Evolutionary conservation across 495 filamentous ascomycete genomes (phyloP).

Genomic region (Glonium stellatum): DNA sequence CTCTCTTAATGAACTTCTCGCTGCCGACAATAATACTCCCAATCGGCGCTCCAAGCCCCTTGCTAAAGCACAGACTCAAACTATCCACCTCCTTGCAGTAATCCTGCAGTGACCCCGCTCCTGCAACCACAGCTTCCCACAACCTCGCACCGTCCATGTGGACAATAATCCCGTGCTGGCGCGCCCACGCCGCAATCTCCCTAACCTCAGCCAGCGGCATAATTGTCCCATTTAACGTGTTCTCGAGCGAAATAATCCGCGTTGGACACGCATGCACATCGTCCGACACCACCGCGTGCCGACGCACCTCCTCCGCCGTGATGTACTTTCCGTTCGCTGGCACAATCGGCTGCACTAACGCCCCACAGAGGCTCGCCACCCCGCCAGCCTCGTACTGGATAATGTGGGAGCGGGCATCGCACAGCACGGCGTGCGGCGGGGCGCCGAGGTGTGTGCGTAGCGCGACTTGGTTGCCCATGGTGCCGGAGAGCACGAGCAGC

Average conservation of each 20-base stretch:
- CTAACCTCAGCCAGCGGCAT: constrained; percentile 65
- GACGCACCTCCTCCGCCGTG: constrained; percentile 67
- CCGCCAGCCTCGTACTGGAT: constrained; percentile 69
- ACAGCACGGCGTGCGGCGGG: constrained; percentile 65
- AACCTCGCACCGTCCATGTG: constrained; percentile 82
- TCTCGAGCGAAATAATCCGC: constrained; percentile 74
- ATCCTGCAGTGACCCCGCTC: constrained; percentile 48
- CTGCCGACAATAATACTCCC: constrained; percentile 72
- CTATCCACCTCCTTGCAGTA: constrained; percentile 72
- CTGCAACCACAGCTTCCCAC: constrained; percentile 45
- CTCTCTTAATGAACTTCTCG: constrained; percentile 58
- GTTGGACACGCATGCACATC: constrained; percentile 65
- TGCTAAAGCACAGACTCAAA: constrained; percentile 77
- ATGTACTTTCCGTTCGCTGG: constrained; percentile 64
- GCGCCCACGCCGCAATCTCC: constrained; percentile 63
- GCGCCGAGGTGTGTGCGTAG: constrained; percentile 60
- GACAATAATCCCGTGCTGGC: constrained; percentile 57
- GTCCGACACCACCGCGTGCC: constrained; percentile 44
- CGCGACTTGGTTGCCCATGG: constrained; percentile 81
- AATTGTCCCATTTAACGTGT: constrained; percentile 72
- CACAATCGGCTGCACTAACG: constrained; percentile 50
- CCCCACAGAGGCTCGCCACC: constrained; percentile 52
- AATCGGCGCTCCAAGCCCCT: constrained; percentile 83
- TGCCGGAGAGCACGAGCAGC: constrained; percentile 77
- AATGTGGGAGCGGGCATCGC: constrained; percentile 61